Evolutionary conservation across 2,329 filamentous ascomycete species (phyloP).

Genomic region (Colletotrichum magnum): DNA sequence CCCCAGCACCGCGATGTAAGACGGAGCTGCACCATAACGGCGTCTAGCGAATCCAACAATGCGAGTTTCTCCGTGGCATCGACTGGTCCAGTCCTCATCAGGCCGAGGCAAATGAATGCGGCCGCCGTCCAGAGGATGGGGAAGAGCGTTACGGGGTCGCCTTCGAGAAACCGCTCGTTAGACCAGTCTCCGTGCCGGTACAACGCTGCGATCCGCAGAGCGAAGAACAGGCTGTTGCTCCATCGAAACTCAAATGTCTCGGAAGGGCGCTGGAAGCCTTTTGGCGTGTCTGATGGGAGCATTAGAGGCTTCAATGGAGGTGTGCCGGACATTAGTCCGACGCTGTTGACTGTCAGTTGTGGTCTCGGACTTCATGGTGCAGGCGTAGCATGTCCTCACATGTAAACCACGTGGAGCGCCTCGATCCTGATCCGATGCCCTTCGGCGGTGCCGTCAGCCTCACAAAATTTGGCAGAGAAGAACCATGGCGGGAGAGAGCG

Average conservation of each 20-base stretch:
- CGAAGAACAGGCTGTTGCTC: constrained; percentile 8
- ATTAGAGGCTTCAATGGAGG: background rate
- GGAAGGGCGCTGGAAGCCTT: background rate
- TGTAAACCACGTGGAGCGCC: constrained; percentile 1
- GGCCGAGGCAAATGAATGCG: background rate
- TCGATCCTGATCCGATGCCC: constrained; percentile 10
- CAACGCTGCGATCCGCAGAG: background rate
- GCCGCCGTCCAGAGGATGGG: constrained; percentile 10
- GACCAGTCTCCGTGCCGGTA: constrained; percentile 13
- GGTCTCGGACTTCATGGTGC: background rate
- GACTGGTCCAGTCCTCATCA: constrained; percentile 1
- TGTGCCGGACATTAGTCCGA: background rate
- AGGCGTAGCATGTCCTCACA: background rate
- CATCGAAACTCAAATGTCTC: constrained; percentile 8
- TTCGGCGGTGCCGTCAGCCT: background rate
- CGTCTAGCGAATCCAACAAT: constrained; percentile 4
- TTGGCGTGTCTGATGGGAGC: background rate
- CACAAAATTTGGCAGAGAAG: background rate
- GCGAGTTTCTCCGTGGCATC: constrained; percentile 9
- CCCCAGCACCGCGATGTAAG: constrained; percentile 2
- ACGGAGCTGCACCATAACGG: background rate
- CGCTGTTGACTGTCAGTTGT: background rate
- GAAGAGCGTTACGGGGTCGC: background rate
- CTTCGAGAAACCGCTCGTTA: background rate
- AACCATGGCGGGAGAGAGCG: background rate